Base-by-base conservation (phyloP, 1,284 basidiomycete species). In the Pulveroboletus ridleyi region DNA sequence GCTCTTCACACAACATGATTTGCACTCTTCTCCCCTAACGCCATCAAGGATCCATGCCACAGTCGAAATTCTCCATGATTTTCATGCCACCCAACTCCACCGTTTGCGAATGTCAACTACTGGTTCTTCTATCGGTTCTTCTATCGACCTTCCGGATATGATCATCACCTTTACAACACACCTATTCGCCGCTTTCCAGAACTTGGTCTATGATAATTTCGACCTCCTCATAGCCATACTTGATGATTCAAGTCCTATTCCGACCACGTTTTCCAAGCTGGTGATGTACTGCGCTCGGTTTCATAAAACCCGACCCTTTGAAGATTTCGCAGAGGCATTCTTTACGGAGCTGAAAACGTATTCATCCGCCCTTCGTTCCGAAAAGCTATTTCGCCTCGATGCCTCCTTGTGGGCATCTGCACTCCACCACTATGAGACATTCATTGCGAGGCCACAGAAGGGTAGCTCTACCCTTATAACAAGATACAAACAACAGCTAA, bases 371-470 rank as follows among this genome's bases (percentile, higher is more conserved):
- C 71, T 88, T 25, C 76, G 76, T 23, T 70, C 70, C 0, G 74
- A 78, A 54, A 70, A 70, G 18, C 71, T 86, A 17, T 74, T 77
- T 15, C 71, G 68, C 15, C 78, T 85, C 44, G 84, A 87, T 61
- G 84, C 83, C 20, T 83, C 84, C 4, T 71, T 88, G n/a, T 88
- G 83, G 82, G 79, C 80, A 17, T 84, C 82, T 65, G 80, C 81
- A 5, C 81, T 88, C 23, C 77, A 76, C 49, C 77, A 82, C 66
- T 77, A 86, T 58, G 86, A 88, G 65, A 74, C 66, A 68, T 71
- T 66, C 58, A 49, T 64, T 60, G 55, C 66, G 67, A 59, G 52
- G 61, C 56, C 64, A 52, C 64, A 69, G 62, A 64, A 71, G 60
- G 61, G 64, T 59, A 49, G 41, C 47, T 68, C 68, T 35, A 55